Percentiles rank a stretch among this genome's conserved stretches.
Conservation (phyloP, 805 yeast genomes). For the Maudiozyma serrabonitensis region DNA sequence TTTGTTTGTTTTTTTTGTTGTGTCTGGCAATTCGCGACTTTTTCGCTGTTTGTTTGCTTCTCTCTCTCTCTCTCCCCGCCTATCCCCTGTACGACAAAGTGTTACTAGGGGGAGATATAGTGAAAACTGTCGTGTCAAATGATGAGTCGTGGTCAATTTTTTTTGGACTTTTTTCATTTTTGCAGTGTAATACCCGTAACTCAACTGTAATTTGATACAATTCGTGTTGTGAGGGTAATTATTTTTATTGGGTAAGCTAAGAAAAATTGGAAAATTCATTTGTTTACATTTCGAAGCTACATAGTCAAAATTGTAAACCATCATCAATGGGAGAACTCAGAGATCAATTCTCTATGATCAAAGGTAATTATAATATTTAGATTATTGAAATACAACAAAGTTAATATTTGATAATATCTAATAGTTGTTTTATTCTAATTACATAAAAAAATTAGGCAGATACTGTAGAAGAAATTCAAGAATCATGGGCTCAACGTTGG, state of each 20-base stretch:
- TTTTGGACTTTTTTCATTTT: background rate
- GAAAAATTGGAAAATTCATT: background rate
- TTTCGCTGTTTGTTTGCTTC: too few relatives aligned
- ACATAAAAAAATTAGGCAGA: too few relatives aligned
- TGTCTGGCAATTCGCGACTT: background rate
- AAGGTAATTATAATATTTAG: too few relatives aligned
- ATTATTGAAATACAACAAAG: too few relatives aligned
- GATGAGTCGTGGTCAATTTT: background rate
- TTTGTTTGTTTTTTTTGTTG: too few relatives aligned
- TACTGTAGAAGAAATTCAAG: background rate
- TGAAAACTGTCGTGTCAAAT: background rate
- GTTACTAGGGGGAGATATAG: too few relatives aligned
- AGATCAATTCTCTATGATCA: background rate
- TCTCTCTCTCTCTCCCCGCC: too few relatives aligned
- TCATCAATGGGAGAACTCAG: too few relatives aligned
- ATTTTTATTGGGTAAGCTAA: background rate
- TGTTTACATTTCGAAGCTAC: slow-evolving; percentile 2
- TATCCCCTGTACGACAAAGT: too few relatives aligned
- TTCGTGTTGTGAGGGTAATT: slow-evolving; percentile 5
- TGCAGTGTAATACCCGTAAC: background rate
- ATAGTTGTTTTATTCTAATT: too few relatives aligned
- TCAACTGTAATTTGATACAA: background rate
- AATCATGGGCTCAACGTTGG: background rate
- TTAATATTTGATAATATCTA: too few relatives aligned
- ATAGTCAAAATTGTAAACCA: too few relatives aligned